These are phyloP conservation scores for Monsonia emarginata DNA, from an alignment of 441 rosid genomes.

Conservation along the genomic window DNA sequence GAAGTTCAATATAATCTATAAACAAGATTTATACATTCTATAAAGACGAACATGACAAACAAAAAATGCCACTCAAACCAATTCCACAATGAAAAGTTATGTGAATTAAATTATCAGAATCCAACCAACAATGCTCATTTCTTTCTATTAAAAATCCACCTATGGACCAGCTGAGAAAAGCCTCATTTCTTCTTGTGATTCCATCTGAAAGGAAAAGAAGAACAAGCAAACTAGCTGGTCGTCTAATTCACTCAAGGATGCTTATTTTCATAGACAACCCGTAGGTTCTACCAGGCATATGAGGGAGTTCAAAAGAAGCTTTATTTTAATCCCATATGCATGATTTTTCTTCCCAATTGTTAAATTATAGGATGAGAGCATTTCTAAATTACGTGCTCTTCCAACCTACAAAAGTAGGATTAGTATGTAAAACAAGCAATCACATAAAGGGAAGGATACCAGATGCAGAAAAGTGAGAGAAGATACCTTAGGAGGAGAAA, in stretches of 20 bases:
- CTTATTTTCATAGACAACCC: too few relatives aligned
- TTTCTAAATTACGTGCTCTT: not conserved
- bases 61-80: not conserved
- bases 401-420: not conserved
- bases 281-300: too few relatives aligned
- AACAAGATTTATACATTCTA: not conserved
- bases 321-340: not conserved
- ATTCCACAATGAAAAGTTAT: not conserved
- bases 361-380: not conserved
- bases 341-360: not conserved
- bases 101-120: too few relatives aligned
- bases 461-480: not conserved
- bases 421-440: not conserved
- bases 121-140: too few relatives aligned
- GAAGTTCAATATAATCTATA: not conserved
- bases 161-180: too few relatives aligned
- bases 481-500: constrained; percentile 12
- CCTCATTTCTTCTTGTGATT: not conserved
- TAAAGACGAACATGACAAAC: not conserved
- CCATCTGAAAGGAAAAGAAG: not conserved
- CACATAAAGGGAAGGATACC: not conserved
- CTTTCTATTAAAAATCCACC: too few relatives aligned
- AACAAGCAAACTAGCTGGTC: not conserved
- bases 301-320: not conserved
- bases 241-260: not conserved